Conservation (phyloP, 768 basidiomycete genomes). For the Panaeolus papilionaceus region DNA sequence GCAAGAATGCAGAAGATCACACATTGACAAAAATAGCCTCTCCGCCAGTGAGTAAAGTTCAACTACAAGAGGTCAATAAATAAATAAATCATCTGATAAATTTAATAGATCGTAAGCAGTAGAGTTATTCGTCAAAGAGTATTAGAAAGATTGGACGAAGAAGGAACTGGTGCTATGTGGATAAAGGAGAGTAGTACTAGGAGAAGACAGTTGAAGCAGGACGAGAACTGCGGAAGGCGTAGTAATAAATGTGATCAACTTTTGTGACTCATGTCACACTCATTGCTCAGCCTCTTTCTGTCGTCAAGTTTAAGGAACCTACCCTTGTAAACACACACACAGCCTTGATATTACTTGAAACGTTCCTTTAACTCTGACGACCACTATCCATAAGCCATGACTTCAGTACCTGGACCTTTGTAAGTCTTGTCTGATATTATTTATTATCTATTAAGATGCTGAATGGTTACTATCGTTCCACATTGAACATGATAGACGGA, state of each 20-base stretch:
- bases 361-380: conserved; percentile 1
- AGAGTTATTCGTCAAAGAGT: not conserved
- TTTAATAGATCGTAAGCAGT: not conserved
- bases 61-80: not conserved
- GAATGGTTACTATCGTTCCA: conserved; percentile 11
- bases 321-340: conserved; percentile 1
- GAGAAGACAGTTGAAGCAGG: not conserved
- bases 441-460: conserved; percentile 10
- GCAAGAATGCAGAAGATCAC: not conserved
- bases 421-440: conserved; percentile 34
- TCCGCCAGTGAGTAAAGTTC: not conserved
- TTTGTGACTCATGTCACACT: conserved; percentile 13
- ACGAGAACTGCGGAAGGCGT: conserved; percentile 14
- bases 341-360: not conserved
- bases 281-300: conserved; percentile 13
- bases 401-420: conserved; percentile 52
- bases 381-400: conserved; percentile 39
- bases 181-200: conserved; percentile 1
- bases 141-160: not conserved
- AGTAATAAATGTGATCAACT: not conserved
- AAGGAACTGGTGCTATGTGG: conserved; percentile 2
- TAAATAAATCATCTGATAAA: not conserved
- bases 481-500: conserved; percentile 45
- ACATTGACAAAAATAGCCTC: conserved; percentile 9
- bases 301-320: not conserved